Percentiles rank a stretch among this genome's conserved stretches.
phyloP scores from a whole-genome alignment of 2,329 filamentous ascomycete species.

The Penicillium sp. region DNA sequence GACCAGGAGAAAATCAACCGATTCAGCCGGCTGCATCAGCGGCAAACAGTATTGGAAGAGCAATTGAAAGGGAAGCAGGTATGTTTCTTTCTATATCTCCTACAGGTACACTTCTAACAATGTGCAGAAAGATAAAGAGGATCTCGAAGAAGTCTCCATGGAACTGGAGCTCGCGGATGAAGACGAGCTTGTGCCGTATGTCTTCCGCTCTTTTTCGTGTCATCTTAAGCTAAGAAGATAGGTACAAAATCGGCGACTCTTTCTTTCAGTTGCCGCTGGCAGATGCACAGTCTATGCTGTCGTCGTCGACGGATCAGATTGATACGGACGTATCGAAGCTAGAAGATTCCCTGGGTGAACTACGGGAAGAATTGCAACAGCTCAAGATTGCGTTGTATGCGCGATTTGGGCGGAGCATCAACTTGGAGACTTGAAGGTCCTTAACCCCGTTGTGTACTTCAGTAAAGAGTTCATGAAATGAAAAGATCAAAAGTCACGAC shows the following conservation, averaged over 20 bases:
- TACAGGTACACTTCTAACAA: background rate
- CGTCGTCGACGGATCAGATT: conserved; percentile 62
- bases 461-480: too few relatives aligned
- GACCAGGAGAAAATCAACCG: conserved; percentile 99
- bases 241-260: conserved; percentile 93
- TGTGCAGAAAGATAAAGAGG: conserved; percentile 90
- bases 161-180: conserved; percentile 95
- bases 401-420: conserved; percentile 93
- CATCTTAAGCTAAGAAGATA: too few relatives aligned
- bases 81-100: conserved; percentile 2
- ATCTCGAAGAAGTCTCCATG: conserved; percentile 83
- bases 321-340: conserved; percentile 69
- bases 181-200: conserved; percentile 85
- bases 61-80: conserved; percentile 71
- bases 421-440: conserved; percentile 69
- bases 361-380: conserved; percentile 80
- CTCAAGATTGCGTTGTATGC: conserved; percentile 92
- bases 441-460: conserved; percentile 1
- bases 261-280: conserved; percentile 81
- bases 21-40: conserved; percentile 90
- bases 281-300: conserved; percentile 81
- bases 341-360: conserved; percentile 66
- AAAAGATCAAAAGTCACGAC: too few relatives aligned
- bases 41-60: conserved; percentile 71
- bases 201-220: conserved; percentile 14